Conservation (phyloP, 2,329 filamentous ascomycete genomes). For the Verruconis gallopava region DNA sequence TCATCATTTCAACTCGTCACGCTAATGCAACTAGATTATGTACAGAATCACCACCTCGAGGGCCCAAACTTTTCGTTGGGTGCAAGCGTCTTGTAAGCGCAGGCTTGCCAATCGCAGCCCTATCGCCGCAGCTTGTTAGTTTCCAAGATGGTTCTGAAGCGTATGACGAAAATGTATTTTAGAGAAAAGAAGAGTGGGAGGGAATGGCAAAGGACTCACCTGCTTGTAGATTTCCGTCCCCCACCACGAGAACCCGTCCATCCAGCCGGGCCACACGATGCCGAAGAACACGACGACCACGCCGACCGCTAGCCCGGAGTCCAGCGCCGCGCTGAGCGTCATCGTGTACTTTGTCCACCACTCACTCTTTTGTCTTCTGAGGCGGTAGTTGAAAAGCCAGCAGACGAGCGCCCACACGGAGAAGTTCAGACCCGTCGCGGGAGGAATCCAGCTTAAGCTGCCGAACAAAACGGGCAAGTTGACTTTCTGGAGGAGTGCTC, state of each 20-base stretch:
- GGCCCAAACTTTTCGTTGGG: conserved; percentile 5
- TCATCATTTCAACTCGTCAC: too few species aligned
- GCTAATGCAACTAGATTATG: too few species aligned
- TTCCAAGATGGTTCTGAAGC: conserved; percentile 2
- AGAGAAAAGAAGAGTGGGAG: background rate
- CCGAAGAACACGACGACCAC: conserved; percentile 77
- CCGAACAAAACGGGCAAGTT: conserved; percentile 77
- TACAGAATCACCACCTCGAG: conserved; percentile 3
- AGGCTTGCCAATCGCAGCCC: conserved; percentile 77
- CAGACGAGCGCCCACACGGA: conserved; percentile 77
- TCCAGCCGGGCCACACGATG: conserved; percentile 68
- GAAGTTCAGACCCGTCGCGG: conserved; percentile 72
- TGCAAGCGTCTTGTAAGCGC: conserved; percentile 42
- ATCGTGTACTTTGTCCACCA: conserved; percentile 94
- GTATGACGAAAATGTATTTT: conserved; percentile 13
- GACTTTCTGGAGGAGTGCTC: conserved; percentile 58
- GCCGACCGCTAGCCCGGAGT: conserved; percentile 70
- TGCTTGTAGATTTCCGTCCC: conserved; percentile 75
- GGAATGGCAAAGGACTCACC: conserved; percentile 20
- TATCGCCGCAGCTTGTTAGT: conserved; percentile 12
- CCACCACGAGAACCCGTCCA: conserved; percentile 70
- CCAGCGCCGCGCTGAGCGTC: conserved; percentile 71
- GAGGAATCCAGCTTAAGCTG: conserved; percentile 74
- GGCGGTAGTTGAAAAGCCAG: conserved; percentile 68
- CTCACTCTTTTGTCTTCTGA: conserved; percentile 53